These are phyloP conservation scores for Aphanomyces cochlioides DNA, from an alignment of 352 stramenopile species.

Conservation along the genomic window DNA sequence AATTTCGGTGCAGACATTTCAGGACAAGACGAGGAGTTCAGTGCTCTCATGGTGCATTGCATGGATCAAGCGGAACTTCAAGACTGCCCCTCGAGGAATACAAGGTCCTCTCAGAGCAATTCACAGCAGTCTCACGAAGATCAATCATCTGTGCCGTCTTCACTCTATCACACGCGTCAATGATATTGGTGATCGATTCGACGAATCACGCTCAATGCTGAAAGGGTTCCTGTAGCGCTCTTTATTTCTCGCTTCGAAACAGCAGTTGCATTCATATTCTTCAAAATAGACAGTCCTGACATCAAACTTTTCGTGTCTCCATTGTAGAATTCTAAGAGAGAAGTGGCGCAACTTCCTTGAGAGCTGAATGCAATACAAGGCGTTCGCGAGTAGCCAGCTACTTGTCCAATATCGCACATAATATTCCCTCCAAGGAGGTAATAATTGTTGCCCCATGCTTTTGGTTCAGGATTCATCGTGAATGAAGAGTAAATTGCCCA, in stretches of 20 bases:
- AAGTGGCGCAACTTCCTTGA: neutral
- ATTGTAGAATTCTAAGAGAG: neutral
- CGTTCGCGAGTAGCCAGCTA: neutral
- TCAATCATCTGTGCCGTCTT: too few species aligned
- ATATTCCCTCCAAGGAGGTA: conserved; percentile 4
- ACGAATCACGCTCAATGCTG: too few species aligned
- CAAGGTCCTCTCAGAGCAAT: too few species aligned
- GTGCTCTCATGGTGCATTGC: too few species aligned
- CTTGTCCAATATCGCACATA: neutral
- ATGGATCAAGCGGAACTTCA: too few species aligned
- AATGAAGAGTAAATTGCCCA: neutral
- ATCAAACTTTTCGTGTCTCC: neutral
- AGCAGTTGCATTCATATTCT: neutral
- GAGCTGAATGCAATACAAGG: neutral
- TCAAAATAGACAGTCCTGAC: neutral
- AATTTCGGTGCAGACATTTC: too few species aligned
- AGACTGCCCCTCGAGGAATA: too few species aligned
- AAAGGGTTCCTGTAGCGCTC: neutral
- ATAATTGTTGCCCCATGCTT: neutral
- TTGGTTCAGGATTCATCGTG: neutral
- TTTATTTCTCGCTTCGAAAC: neutral
- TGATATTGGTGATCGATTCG: too few species aligned
- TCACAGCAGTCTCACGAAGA: too few species aligned
- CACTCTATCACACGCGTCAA: too few species aligned
- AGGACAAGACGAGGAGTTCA: too few species aligned